Evolutionary conservation across 441 rosid species (phyloP), one percentile per base, ranked within the genome.

Genomic region (Adansonia madagascariensis): DNA sequence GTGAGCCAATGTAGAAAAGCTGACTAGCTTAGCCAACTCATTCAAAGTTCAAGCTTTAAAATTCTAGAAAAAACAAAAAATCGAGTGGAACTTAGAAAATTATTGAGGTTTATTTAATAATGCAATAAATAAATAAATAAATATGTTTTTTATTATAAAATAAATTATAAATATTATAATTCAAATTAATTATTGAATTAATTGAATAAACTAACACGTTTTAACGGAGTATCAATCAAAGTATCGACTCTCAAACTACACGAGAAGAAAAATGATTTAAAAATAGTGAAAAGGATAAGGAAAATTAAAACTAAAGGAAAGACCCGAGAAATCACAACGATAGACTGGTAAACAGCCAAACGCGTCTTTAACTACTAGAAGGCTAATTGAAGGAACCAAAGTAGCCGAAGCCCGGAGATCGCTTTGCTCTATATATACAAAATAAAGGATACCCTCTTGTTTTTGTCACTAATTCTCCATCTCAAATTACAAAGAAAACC

Each of bases 401-500:
- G 39, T 35, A 35, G 1, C 1, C 5, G 41, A 74, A 74, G 60
- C 59, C 60, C 39, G 39, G 39, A 35, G 39, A 41, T 20, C 27
- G 10, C 20, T 22, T 35, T 15, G 68, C 10, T 24, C 57, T 74
- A 74, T 46, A 61, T 15, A 61, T 61, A 74, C 15, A 14, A 43
- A 5, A 24, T 15, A 22, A 5, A 20, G 55, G 55, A 52, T 6
- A 57, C 50, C 66, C 53, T 15, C 76, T 77, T 71, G 14, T 55
- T 79, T 66, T 61, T 44, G 61, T 77, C 75, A 74, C 71, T 17
- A 18, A n/a, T 61, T 66, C 66, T 56, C 44, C 71, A 50, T 50
- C 70, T 22, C 20, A 35, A 35, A 14, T 41, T 20, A 6, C 1
- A 11, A 50, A 17, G 6, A 5, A 55, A 15, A 55, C 59, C 20